Conservation (phyloP, 371 early-diverging fungal species). For the Thermomucor indicae-seudaticae region DNA sequence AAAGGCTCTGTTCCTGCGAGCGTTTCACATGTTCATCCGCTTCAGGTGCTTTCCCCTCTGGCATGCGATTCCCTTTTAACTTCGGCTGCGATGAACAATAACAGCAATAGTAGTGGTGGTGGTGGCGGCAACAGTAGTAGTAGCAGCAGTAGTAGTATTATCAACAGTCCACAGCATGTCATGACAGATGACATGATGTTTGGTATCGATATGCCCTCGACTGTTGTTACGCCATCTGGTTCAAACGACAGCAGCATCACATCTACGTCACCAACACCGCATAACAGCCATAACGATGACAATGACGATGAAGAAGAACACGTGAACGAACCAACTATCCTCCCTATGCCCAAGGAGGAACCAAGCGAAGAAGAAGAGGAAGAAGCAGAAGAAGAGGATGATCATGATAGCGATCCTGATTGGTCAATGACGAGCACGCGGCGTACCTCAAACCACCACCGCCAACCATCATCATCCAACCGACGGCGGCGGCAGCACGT, state of each 20-base stretch:
- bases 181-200: no score
- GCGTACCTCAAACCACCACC: no score
- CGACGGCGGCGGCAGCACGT: neutral
- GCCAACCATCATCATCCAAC: neutral
- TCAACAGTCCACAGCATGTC: no score
- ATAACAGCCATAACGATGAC: no score
- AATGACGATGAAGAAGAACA: neutral
- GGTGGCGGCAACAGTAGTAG: neutral
- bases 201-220: no score
- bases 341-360: neutral
- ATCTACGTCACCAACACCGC: no score
- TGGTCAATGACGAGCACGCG: slow-evolving; percentile 7
- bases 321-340: no score
- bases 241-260: no score
- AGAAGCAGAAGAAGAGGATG: slow-evolving; percentile 6
- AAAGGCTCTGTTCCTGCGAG: no score
- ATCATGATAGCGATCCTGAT: slow-evolving; percentile 14
- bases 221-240: no score
- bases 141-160: neutral
- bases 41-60: slow-evolving; percentile 1
- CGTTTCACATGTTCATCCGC: slow-evolving; percentile 1
- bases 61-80: neutral
- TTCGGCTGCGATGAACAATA: neutral
- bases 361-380: slow-evolving; percentile 2
- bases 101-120: neutral